Conservation (phyloP, 1,139 yeast species). For the Suhomyces terraborum region DNA sequence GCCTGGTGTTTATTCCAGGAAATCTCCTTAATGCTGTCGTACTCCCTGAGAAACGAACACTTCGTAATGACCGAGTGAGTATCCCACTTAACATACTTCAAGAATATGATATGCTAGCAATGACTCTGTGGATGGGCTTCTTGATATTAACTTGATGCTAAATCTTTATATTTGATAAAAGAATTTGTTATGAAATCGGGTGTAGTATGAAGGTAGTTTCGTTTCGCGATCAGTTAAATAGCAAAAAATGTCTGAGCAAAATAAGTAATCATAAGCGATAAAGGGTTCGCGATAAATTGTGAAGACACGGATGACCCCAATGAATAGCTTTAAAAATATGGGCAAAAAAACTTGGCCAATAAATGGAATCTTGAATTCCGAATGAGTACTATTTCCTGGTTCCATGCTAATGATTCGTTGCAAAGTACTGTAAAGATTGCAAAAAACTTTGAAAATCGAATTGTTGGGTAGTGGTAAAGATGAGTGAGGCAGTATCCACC, state of each 20-base stretch:
- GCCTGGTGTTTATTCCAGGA: not conserved
- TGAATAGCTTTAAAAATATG: too few relatives aligned
- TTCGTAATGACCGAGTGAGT: not conserved
- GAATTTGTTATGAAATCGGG: not conserved
- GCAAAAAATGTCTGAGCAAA: constrained; percentile 11
- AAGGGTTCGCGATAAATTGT: constrained; percentile 4
- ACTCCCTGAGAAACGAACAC: not conserved
- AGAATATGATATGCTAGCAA: not conserved
- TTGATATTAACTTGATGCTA: not conserved
- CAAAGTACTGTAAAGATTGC: constrained; percentile 12
- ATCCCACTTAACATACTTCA: not conserved
- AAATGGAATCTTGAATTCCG: too few relatives aligned
- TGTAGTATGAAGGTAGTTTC: not conserved
- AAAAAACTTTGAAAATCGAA: constrained; percentile 7
- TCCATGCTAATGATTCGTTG: too few relatives aligned
- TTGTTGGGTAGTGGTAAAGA: not conserved
- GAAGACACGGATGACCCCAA: too few relatives aligned
- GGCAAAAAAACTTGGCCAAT: not conserved
- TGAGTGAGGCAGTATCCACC: not conserved
- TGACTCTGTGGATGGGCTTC: not conserved
- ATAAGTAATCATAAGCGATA: constrained; percentile 11
- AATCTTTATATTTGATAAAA: not conserved
- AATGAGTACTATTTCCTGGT: too few relatives aligned
- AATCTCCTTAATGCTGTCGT: not conserved
- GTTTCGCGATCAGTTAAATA: constrained; percentile 4